Evolutionary conservation across 208 protist genomes (phyloP).

Genomic region (Wallacemonas rigidus): DNA sequence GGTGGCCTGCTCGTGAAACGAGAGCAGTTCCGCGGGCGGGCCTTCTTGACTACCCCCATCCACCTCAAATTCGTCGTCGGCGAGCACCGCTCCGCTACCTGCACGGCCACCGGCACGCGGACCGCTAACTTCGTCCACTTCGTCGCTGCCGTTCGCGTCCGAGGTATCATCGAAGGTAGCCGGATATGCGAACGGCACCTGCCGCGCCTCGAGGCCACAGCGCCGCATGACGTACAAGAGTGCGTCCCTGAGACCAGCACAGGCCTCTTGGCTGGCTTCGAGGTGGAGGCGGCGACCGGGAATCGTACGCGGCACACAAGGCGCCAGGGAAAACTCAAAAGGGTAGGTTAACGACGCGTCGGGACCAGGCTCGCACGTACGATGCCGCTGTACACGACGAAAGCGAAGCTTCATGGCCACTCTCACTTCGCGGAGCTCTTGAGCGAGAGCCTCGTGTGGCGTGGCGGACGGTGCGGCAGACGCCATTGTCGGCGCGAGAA

Average conservation of each 20-base stretch:
- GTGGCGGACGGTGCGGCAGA: background rate
- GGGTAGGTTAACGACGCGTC: background rate
- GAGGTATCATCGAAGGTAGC: too few species aligned
- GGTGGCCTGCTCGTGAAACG: constrained; percentile 1
- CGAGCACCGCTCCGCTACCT: constrained; percentile 17
- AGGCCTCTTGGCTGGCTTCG: constrained; percentile 35
- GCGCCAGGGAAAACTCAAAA: constrained; percentile 27
- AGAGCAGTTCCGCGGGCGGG: constrained; percentile 13
- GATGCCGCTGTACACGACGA: constrained; percentile 17
- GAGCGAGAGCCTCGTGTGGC: constrained; percentile 43
- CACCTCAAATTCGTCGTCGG: constrained; percentile 32
- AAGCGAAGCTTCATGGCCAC: constrained; percentile 18
- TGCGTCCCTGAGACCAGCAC: constrained; percentile 58
- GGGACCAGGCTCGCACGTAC: background rate
- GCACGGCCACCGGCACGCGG: background rate
- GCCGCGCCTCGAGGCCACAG: constrained; percentile 10
- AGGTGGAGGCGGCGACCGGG: constrained; percentile 29
- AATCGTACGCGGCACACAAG: constrained; percentile 27
- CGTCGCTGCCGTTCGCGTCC: background rate
- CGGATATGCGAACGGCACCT: too few species aligned
- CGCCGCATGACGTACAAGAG: constrained; percentile 55
- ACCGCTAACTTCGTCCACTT: background rate
- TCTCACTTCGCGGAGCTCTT: constrained; percentile 43
- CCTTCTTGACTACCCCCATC: background rate
- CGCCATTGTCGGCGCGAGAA: background rate